Conservation (phyloP, 768 basidiomycete genomes). For the Suillus clintonianus region DNA sequence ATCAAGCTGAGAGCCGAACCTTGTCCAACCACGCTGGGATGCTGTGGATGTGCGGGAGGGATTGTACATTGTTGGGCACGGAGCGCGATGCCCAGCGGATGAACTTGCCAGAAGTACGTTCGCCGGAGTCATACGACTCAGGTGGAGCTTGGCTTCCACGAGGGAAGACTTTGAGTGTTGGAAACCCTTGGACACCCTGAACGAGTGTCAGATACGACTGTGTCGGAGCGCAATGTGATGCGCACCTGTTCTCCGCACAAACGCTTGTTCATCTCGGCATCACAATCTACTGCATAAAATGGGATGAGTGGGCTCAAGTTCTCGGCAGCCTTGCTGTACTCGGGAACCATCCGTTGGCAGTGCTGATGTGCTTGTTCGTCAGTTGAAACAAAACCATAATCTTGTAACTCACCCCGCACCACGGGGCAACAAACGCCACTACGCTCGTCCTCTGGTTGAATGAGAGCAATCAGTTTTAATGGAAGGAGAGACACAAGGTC, state of each 20-base stretch:
- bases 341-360: conserved; percentile 83
- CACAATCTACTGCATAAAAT: conserved; percentile 92
- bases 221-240: background rate
- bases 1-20: conserved; percentile 40
- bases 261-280: conserved; percentile 75
- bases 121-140: conserved; percentile 63
- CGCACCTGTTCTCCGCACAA: conserved; percentile 78
- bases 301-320: conserved; percentile 82
- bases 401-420: conserved; percentile 72
- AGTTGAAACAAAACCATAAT: background rate
- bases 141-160: conserved; percentile 65
- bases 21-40: conserved; percentile 68
- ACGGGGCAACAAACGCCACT: conserved; percentile 93
- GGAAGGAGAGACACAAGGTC: background rate
- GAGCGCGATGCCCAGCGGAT: conserved; percentile 76
- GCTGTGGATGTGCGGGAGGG: conserved; percentile 56
- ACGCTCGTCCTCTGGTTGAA: conserved; percentile 63
- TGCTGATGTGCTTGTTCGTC: conserved; percentile 49
- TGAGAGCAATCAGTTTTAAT: background rate
- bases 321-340: conserved; percentile 80
- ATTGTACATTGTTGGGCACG: conserved; percentile 71
- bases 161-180: conserved; percentile 91
- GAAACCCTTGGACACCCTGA: conserved; percentile 85
- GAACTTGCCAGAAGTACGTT: conserved; percentile 72
- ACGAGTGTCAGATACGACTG: background rate